Base-by-base conservation (phyloP, 148 eudicot species). In the Vaccinium darrowii region DNA sequence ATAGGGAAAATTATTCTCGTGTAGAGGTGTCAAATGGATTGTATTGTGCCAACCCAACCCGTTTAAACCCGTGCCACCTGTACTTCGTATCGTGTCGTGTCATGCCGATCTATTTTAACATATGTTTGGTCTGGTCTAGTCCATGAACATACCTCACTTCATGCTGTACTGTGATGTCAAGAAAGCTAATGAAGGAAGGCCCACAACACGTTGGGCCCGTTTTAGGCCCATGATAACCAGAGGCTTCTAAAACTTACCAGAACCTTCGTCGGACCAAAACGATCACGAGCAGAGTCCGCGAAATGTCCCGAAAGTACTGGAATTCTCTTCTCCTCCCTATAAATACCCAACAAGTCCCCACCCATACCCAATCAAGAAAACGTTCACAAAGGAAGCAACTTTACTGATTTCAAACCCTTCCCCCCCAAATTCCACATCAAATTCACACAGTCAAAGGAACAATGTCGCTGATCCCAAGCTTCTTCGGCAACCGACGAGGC, bases 391-490 rank as follows among this genome's bases (percentile, higher is more conserved):
- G 39, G 39, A 36, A 36, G 39, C 39, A 36, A 36, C 3, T 3
- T 0, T 2, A 2, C 39, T 36, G 39, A 36, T 36, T 36, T 21
- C 71, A 19, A 63, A 63, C 11, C 43, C 12, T 30, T 33, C 5
- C 21, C 18, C 10, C 47, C 4, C 0, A 51, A 76, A 36, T 19
- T 76, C 8, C 6, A 3, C 52, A 47, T 3, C 79, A 11, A 47
- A 16, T 75, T 50, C 47, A 43, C 12, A 3, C 53, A 43, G 0
- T 11, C 14, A 8, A 39, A 43, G 47, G 47, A 19, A 53, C 8
- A 25, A 87, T 87, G 89, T 74, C 91, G 69, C 23, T 87, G 53
- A 87, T 89, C 72, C 91, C 90, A 63, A 88, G 84, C 88, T 71
- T 86, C 25, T 89, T 90, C 54, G 84, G 88, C 18, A 78, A 62